A percentile compares a stretch with the other conserved stretches of the same genome.
Evolutionary conservation across 2,329 filamentous ascomycete genomes (phyloP).

Genomic region (Paraphaeosphaeria sporulosa): DNA sequence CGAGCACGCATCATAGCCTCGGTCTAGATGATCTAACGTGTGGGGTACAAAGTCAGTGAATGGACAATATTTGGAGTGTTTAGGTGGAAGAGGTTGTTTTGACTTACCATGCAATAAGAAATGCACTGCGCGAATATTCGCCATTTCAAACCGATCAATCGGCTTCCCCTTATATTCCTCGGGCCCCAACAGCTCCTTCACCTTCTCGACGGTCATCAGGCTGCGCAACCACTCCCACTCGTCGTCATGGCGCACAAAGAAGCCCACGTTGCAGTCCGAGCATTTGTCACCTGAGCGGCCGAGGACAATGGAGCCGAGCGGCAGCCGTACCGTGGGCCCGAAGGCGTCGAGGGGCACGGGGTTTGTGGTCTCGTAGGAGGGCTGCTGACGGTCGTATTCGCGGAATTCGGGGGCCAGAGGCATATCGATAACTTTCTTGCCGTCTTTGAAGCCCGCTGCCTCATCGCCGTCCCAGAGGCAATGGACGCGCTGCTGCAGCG

Average conservation of each 20-base stretch:
- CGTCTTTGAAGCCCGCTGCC: conserved; percentile 21
- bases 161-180: conserved; percentile 30
- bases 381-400: conserved; percentile 36
- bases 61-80: too few species aligned
- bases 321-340: conserved; percentile 46
- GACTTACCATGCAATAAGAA: conserved; percentile 31
- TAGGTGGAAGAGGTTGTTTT: too few species aligned
- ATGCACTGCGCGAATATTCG: conserved; percentile 25
- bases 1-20: conserved; percentile 51
- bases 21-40: conserved; percentile 26
- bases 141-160: conserved; percentile 28
- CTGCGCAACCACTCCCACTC: conserved; percentile 37
- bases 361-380: conserved; percentile 42
- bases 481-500: conserved; percentile 38
- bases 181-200: conserved; percentile 29
- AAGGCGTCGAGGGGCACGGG: conserved; percentile 38
- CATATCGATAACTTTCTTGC: conserved; percentile 20
- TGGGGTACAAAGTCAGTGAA: too few species aligned
- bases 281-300: conserved; percentile 45
- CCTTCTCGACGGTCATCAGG: conserved; percentile 26
- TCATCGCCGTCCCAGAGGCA: conserved; percentile 33
- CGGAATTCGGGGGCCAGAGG: conserved; percentile 25
- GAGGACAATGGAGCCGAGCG: conserved; percentile 49
- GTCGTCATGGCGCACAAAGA: conserved; percentile 38
- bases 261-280: conserved; percentile 41